These are phyloP conservation scores for Colletotrichum musae DNA, from an alignment of 2,329 filamentous ascomycete species.

Conservation along the genomic window DNA sequence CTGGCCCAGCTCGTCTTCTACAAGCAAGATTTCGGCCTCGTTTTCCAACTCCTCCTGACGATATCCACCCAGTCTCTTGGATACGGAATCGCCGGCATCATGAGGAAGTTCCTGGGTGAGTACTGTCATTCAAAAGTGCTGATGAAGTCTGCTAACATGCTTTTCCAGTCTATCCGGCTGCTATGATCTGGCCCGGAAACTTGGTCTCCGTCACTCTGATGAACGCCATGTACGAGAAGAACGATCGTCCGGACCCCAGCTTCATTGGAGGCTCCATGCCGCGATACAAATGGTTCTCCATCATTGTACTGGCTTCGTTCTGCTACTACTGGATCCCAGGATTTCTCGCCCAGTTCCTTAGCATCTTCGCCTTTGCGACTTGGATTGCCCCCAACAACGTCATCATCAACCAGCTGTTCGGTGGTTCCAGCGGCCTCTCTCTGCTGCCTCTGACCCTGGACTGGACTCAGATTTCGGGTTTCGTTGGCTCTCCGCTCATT, in stretches of 20 bases:
- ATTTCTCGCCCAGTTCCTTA: constrained; percentile 78
- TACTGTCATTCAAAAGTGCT: neutral
- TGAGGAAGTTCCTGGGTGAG: constrained; percentile 74
- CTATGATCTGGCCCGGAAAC: constrained; percentile 82
- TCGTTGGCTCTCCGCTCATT: constrained; percentile 77
- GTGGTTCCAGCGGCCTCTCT: constrained; percentile 76
- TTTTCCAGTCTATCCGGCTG: constrained; percentile 70
- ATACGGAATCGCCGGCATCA: constrained; percentile 78
- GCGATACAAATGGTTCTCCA: constrained; percentile 75
- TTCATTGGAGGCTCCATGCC: constrained; percentile 76
- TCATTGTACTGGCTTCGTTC: constrained; percentile 71
- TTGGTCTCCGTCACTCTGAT: constrained; percentile 78
- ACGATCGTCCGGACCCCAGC: constrained; percentile 63
- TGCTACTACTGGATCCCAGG: constrained; percentile 79
- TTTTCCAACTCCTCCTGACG: constrained; percentile 76
- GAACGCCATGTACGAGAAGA: constrained; percentile 79
- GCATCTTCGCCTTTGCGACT: constrained; percentile 79
- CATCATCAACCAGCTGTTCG: constrained; percentile 81
- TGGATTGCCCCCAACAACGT: constrained; percentile 80
- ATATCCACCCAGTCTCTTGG: constrained; percentile 79
- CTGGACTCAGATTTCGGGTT: constrained; percentile 81
- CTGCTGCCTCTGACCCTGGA: constrained; percentile 82
- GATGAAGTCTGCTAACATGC: constrained; percentile 1
- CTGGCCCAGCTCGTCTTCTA: constrained; percentile 81
- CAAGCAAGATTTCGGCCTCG: constrained; percentile 76